These are phyloP conservation scores for Linnemannia zychae DNA, from an alignment of 192 early-diverging fungal genomes.

Conservation along the genomic window DNA sequence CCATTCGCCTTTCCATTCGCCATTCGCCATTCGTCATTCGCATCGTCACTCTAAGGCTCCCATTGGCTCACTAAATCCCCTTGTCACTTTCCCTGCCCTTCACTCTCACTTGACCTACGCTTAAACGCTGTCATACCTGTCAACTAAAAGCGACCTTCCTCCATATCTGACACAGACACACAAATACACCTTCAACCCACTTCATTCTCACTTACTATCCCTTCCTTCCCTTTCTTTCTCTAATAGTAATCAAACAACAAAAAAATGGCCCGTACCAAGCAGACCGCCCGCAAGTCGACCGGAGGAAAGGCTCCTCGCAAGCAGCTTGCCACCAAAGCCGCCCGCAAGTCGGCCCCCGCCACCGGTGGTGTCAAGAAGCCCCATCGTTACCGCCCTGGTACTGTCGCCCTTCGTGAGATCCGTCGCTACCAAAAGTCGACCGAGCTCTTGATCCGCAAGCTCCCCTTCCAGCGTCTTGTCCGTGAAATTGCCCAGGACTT, in stretches of 20 bases:
- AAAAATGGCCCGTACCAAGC: constrained; percentile 86
- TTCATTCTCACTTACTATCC: neutral
- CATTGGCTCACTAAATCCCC: neutral
- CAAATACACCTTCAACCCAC: neutral
- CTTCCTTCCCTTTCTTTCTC: constrained; percentile 70
- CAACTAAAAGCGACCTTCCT: constrained; percentile 9
- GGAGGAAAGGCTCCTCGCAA: constrained; percentile 99
- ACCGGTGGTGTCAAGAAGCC: constrained; percentile 97
- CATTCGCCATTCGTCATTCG: neutral
- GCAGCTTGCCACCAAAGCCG: constrained; percentile 96
- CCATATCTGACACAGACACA: neutral
- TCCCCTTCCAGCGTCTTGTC: constrained; percentile 95
- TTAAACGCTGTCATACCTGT: constrained; percentile 8
- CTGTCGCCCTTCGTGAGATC: constrained; percentile 93
- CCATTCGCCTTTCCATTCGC: neutral
- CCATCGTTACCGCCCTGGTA: constrained; percentile 91
- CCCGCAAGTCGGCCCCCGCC: constrained; percentile 94
- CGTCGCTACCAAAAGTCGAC: constrained; percentile 97
- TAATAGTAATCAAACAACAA: constrained; percentile 82
- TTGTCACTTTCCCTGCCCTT: neutral
- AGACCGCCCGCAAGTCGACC: constrained; percentile 99
- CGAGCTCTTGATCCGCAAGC: constrained; percentile 94
- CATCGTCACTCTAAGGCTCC: neutral
- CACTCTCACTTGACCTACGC: neutral
- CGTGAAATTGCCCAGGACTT: constrained; percentile 99